Conservation (phyloP, 1,284 basidiomycete genomes). For the Leccinum fallax region DNA sequence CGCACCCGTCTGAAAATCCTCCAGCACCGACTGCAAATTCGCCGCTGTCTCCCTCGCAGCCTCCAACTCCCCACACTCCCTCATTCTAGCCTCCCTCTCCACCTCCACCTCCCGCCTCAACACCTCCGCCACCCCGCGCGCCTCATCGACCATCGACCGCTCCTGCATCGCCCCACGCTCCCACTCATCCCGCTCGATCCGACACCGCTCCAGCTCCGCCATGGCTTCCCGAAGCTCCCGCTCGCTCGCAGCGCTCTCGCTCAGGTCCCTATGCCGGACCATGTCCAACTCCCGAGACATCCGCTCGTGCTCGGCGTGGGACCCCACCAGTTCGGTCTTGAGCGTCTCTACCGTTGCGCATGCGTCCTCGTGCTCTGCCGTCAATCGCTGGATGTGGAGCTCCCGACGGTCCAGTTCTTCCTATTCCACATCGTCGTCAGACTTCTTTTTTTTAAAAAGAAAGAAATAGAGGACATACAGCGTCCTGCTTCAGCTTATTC, state of each 20-base stretch:
- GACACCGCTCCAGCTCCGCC: constrained; percentile 80
- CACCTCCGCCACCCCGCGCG: constrained; percentile 55
- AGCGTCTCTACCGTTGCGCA: constrained; percentile 70
- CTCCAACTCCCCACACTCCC: constrained; percentile 58
- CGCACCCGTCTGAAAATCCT: constrained; percentile 92
- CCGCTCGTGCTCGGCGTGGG: constrained; percentile 73
- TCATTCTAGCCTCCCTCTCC: constrained; percentile 57
- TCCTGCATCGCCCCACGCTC: constrained; percentile 79
- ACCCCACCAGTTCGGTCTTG: constrained; percentile 73
- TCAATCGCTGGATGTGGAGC: constrained; percentile 75
- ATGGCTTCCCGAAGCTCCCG: constrained; percentile 79
- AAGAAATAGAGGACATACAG: constrained; percentile 59
- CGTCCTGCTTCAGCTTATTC: constrained; percentile 95
- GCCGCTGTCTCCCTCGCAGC: constrained; percentile 74
- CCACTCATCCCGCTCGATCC: constrained; percentile 88
- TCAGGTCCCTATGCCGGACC: constrained; percentile 62
- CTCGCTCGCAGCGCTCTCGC: constrained; percentile 75
- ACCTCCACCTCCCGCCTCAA: constrained; percentile 72
- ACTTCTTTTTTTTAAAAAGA: not conserved
- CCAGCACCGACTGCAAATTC: constrained; percentile 90
- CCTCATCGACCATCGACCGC: constrained; percentile 70
- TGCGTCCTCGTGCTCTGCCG: constrained; percentile 77
- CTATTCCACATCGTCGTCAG: constrained; percentile 43
- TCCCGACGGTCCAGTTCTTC: constrained; percentile 95
- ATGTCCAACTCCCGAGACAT: constrained; percentile 69